Evolutionary conservation across 805 yeast species (phyloP).

Genomic region (Maudiozyma serrabonitensis): DNA sequence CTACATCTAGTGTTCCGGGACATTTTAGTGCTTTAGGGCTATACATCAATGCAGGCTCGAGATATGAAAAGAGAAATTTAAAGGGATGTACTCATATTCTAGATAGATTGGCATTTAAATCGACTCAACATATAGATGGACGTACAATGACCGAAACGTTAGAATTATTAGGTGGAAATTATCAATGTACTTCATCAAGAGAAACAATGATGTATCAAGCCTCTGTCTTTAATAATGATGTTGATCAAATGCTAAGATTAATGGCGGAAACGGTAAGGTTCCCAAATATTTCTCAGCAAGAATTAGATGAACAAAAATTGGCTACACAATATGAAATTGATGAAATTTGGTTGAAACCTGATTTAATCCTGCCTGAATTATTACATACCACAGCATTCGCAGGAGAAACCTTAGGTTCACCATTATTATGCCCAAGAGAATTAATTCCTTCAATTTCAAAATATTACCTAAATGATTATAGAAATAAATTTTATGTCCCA

Average conservation of each 20-base stretch:
- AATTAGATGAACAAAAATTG: constrained; percentile 59
- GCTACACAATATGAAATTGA: constrained; percentile 74
- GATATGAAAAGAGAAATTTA: constrained; percentile 54
- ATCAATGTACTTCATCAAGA: constrained; percentile 84
- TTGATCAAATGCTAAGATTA: constrained; percentile 65
- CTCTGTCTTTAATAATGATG: constrained; percentile 80
- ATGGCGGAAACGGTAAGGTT: constrained; percentile 67
- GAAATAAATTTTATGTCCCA: constrained; percentile 62
- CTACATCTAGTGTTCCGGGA: constrained; percentile 78
- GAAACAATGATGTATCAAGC: constrained; percentile 93
- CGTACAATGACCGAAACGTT: constrained; percentile 64
- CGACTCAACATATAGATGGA: constrained; percentile 50
- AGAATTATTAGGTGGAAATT: constrained; percentile 83
- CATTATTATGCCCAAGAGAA: constrained; percentile 72
- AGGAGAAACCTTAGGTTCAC: constrained; percentile 71
- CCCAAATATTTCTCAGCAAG: constrained; percentile 61
- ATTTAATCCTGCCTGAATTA: constrained; percentile 79
- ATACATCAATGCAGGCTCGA: constrained; percentile 82
- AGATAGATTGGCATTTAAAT: constrained; percentile 79
- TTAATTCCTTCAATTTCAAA: constrained; percentile 46
- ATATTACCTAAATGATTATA: constrained; percentile 47
- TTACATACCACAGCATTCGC: constrained; percentile 74
- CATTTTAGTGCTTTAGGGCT: constrained; percentile 88
- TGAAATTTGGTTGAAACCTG: constrained; percentile 78
- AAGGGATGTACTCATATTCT: constrained; percentile 75